Evolutionary conservation across 371 early-diverging fungal genomes (phyloP), one percentile per base, ranked within the genome.

Genomic region (Mucor circinelloides): DNA sequence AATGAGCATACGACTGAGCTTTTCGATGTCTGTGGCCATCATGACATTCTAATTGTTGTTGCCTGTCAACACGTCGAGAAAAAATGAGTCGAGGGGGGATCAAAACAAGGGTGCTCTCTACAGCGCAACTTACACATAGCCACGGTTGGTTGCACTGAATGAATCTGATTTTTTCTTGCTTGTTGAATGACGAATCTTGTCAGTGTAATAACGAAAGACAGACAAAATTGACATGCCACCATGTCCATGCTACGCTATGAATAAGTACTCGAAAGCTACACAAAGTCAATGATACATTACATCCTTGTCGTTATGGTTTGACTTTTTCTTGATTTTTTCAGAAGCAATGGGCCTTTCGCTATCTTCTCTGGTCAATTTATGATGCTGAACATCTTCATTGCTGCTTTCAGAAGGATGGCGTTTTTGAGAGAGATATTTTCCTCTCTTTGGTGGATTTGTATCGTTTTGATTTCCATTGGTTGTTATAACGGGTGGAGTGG

Each of bases 331-430:
- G 17, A 83, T 83, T 57, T 83, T 83, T 69, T 83, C 83, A 61
- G 83, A 83, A 15, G 83, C 83, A 75, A 83, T 83, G 2, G 83
- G 83, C 19, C 79, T 67, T 58, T 80, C 81, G 46, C 81, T 83
- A 59, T 83, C 83, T 60, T 83, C 81, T 65, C 83, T 66, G 15
- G 83, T 83, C 60, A 83, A 60, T 72, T 79, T 77, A 48, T 77
- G 77, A 60, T 82, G 82, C 19, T 79, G 72, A 1, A 72, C 71
- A 48, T 68, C 70, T 30, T 67, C 70, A 71, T 72, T 81, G 60
- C 73, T 79, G 32, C 67, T 73, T 55, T 69, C 67, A 40, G 60
- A 62, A 60, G 64, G 44, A 25, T 34, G 23, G 6, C 54, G 63
- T 8, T 42, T 55, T 42, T 59, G 44, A 44, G 55, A 5, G 25